Conservation (phyloP, 2,329 filamentous ascomycete species). For the Triangularia setosa region DNA sequence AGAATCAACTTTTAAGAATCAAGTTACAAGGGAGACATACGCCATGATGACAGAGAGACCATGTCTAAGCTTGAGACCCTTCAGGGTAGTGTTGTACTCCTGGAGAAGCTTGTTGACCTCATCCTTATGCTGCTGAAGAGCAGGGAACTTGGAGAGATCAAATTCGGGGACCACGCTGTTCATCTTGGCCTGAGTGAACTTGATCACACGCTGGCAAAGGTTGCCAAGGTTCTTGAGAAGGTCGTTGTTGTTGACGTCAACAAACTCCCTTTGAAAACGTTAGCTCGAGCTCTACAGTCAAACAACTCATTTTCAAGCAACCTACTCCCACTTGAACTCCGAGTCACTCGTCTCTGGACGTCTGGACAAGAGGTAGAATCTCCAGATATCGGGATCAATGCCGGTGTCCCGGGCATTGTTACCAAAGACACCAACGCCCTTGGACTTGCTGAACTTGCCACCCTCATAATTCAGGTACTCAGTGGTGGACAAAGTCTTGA, state of each 20-base stretch:
- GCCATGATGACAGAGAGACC: constrained; percentile 60
- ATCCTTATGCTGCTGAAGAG: constrained; percentile 50
- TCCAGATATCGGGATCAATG: constrained; percentile 82
- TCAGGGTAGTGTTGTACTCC: constrained; percentile 64
- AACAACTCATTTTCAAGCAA: constrained; percentile 12
- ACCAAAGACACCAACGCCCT: constrained; percentile 86
- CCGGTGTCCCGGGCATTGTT: constrained; percentile 85
- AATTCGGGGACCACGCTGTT: constrained; percentile 64
- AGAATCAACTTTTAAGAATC: not conserved
- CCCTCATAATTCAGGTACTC: constrained; percentile 87
- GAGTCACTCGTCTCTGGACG: constrained; percentile 82
- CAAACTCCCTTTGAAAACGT: constrained; percentile 14
- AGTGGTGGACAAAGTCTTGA: constrained; percentile 82
- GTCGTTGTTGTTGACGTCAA: constrained; percentile 76
- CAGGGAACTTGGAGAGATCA: constrained; percentile 50
- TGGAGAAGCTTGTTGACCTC: constrained; percentile 65
- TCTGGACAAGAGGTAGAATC: constrained; percentile 83
- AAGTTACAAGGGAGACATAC: constrained; percentile 32
- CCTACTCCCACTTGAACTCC: constrained; percentile 75
- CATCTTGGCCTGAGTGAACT: constrained; percentile 74
- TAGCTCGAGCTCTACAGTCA: not conserved
- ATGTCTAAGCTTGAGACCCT: constrained; percentile 66
- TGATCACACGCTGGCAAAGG: constrained; percentile 69
- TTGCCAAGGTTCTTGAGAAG: constrained; percentile 74
- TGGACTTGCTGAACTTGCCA: constrained; percentile 90